Evolutionary conservation across 169 alveolate species (phyloP), one percentile per base, ranked within the genome.

Genomic region (Perkinsus olseni): DNA sequence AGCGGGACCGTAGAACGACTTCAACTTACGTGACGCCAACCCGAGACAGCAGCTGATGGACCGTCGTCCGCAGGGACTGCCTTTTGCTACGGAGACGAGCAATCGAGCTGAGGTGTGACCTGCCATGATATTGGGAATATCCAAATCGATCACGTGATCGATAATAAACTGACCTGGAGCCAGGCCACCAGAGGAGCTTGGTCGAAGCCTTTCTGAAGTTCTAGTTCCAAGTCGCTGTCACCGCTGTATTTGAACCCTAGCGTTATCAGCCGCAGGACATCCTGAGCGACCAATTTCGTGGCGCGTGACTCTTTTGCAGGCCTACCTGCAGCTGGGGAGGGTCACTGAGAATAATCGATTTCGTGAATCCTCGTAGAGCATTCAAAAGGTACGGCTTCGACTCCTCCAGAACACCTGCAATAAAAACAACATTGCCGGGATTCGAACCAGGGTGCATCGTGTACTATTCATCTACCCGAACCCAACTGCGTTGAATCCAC

Each of bases 91-190:
- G 95, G 50, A 97, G 96, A 92, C 99, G 94, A 36, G 98, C 98
- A 51, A 97, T 93, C n/a, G 36, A 97, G 94, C 96, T 97, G 96
- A 10, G 99, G 98, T 74, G 97, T 96, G n/a, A 97, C 98, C 93
- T 96, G 95, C 38, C 28, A 21, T 28, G 36, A 62, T 62, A 24
- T 28, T 24, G 17, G 17, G 1, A 13, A 62, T 21, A 96, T 95
- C 97, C 97, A 62, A 62, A 62, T 62, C 82, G 82, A 62, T 62
- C 82, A 62, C 82, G 37, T 62, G 82, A 62, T 62, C 82, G 82
- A 62, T 62, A 0, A 21, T 13, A 3, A 21, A 62, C 31, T 97
- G 13, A 95, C 96, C 92, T 96, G 97, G n/a, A 95, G 94, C 94
- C 97, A 97, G 10, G 97, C 96, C n/a, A 92, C 93, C 91, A 97